Evolutionary conservation across 495 filamentous ascomycete genomes (phyloP), one percentile per base, ranked within the genome.

Genomic region (Penicillium malachiteum): DNA sequence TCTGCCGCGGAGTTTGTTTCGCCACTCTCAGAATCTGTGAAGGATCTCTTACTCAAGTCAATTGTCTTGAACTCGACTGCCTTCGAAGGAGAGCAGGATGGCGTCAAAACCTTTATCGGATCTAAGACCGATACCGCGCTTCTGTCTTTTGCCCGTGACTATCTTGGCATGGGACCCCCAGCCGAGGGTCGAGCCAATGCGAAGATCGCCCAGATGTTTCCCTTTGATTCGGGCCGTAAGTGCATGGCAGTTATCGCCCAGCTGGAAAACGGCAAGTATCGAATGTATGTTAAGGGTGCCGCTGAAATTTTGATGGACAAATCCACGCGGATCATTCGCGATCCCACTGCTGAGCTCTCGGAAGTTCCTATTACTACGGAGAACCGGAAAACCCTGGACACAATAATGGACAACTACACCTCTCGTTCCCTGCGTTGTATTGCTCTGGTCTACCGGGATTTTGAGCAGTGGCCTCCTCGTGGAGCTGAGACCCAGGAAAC

Each of bases 51-150:
- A 7, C 72, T 83, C 31, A 80, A 91, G 48, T 93, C 90, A 0
- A 90, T 96, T 57, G 81, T 86, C 11, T 71, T 92, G 55, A 96
- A 96, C 73, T 93, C 91, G 1, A 95, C 91, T 0, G 91, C 91
- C 7, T 95, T 93, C 59, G 90, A 96, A 66, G 87, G 88, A 32
- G 88, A 92, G 33, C 79, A 83, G 33, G 84, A 90, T 38, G 82
- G 81, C 0, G 73, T 81, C 10, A 70, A 75, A 49, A 81, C 82
- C 0, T 96, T 92, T 57, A 84, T 95, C 52, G 91, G 91, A 48
- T 95, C 91, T 5, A 96, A 95, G 75, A 96, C 91, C 0, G 91
- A 96, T 63, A 93, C 91, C 6, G 89, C 91, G 1, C 76, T 96
- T 37, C 75, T 96, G 13, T 79, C 79, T 17, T 87, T 92, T 57